Evolutionary conservation across 495 filamentous ascomycete genomes (phyloP), one percentile per base, ranked within the genome.

Genomic region (Penicillium herquei): DNA sequence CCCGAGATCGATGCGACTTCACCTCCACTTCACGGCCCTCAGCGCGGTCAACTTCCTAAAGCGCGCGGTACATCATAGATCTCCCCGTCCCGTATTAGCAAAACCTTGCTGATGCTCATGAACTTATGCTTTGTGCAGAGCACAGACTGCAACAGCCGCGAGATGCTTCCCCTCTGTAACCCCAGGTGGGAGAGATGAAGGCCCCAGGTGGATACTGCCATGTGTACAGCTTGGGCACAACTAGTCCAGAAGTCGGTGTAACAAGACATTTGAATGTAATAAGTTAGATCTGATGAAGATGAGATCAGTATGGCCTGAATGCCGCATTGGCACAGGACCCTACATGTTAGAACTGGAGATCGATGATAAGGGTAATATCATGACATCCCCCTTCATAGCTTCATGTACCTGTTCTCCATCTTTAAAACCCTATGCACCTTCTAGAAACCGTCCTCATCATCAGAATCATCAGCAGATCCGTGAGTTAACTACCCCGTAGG

Each of bases 11-110:
- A 26, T 26, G 34, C 12, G 21, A 26, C 14, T 26, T 31, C 43
- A 32, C 43, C 26, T 46, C 26, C 21, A 46, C 21, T 32, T 49
- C 14, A 6, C 8, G 12, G 7, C 26, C 13, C 41, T 16, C 16
- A 21, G 41, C 41, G 17, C 18, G 47, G 49, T 51, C 3, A 39
- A 51, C 33, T 16, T 37, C 47, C 46, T 59, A 50, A 56, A 49
- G 49, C 57, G 64, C 54, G 62, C 51, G 62, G 62, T 56, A 54
- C 56, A 65, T 62, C 53, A 49, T 62, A 39, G 45, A 59, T 56
- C 55, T 39, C 17, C 53, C 44, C 51, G 54, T 51, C 21, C 39
- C 41, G 41, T 13, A 13, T 21, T 34, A 7, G 41, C 10, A 3
- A 7, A 51, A 51, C 35, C 37, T 51, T 51, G 17, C 46, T 55